Percentiles rank a stretch among this genome's conserved stretches.
Conservation (phyloP, 768 basidiomycete genomes). For the Leccinum rimulosum region DNA sequence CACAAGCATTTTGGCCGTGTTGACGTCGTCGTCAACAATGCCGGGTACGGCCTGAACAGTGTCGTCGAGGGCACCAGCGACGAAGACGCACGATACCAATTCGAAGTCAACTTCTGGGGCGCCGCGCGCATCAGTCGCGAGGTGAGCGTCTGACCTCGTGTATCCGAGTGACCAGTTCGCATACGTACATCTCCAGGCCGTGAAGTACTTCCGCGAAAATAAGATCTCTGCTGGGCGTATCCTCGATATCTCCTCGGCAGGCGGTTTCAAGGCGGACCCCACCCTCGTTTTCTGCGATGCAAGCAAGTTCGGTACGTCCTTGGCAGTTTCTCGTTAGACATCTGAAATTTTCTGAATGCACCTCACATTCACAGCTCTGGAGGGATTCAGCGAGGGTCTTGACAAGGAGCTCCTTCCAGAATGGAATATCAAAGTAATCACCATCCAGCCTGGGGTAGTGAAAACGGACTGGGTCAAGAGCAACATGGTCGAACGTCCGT, state of each 20-base stretch:
- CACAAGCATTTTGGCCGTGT: conserved; percentile 28
- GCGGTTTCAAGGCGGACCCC: conserved; percentile 18
- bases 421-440: conserved; percentile 29
- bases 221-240: conserved; percentile 23
- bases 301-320: conserved; percentile 22
- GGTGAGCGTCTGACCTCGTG: conserved; percentile 3
- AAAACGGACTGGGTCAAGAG: conserved; percentile 22
- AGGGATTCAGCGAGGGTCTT: conserved; percentile 27
- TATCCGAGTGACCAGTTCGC: not conserved
- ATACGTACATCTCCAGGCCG: conserved; percentile 8
- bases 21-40: conserved; percentile 36
- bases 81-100: conserved; percentile 24
- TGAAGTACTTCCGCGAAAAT: conserved; percentile 31
- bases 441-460: conserved; percentile 19
- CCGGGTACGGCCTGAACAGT: conserved; percentile 19
- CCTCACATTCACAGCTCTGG: conserved; percentile 18
- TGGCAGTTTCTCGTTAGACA: too few relatives aligned
- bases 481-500: conserved; percentile 12
- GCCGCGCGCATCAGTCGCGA: conserved; percentile 21
- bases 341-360: not conserved
- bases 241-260: conserved; percentile 21
- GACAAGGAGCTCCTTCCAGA: conserved; percentile 22
- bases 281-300: conserved; percentile 21
- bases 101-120: conserved; percentile 37
- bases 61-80: conserved; percentile 29